These are phyloP conservation scores for Articulospora tetracladia DNA, from an alignment of 495 filamentous ascomycete species.

Conservation along the genomic window DNA sequence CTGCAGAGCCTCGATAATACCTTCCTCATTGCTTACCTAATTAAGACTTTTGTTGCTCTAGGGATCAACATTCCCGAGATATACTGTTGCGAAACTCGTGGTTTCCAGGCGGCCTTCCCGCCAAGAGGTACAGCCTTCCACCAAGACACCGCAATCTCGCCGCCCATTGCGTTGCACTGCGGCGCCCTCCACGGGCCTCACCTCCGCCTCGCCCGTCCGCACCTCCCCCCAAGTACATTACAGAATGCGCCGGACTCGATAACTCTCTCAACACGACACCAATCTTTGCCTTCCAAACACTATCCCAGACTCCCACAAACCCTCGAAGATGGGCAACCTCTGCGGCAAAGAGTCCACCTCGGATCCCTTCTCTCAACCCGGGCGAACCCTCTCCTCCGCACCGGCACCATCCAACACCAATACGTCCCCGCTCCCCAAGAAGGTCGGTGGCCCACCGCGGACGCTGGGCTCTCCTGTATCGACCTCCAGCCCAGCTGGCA, in stretches of 20 bases:
- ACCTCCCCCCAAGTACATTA: neutral
- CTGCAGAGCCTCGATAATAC: too few species aligned
- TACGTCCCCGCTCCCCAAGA: slow-evolving; percentile 36
- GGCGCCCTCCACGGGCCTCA: neutral
- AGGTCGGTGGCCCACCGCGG: slow-evolving; percentile 50
- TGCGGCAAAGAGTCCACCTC: slow-evolving; percentile 60
- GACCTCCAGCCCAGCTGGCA: slow-evolving; percentile 16
- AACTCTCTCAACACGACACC: neutral
- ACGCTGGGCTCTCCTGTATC: slow-evolving; percentile 50
- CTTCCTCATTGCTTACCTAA: too few species aligned
- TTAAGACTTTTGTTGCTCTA: too few species aligned
- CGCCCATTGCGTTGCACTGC: neutral
- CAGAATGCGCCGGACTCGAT: neutral
- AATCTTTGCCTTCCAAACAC: neutral
- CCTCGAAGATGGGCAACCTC: slow-evolving; percentile 63
- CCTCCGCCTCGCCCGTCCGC: neutral
- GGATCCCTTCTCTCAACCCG: slow-evolving; percentile 58
- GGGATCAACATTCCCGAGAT: too few species aligned
- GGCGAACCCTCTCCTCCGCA: slow-evolving; percentile 56
- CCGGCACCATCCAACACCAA: slow-evolving; percentile 31
- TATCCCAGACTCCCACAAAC: neutral
- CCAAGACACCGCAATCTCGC: neutral
- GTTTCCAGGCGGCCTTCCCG: neutral
- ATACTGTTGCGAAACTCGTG: too few species aligned
- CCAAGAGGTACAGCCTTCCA: neutral